Evolutionary conservation across 2,329 filamentous ascomycete species (phyloP), one percentile per base, ranked within the genome.

Genomic region (Aureobasidium sp.): DNA sequence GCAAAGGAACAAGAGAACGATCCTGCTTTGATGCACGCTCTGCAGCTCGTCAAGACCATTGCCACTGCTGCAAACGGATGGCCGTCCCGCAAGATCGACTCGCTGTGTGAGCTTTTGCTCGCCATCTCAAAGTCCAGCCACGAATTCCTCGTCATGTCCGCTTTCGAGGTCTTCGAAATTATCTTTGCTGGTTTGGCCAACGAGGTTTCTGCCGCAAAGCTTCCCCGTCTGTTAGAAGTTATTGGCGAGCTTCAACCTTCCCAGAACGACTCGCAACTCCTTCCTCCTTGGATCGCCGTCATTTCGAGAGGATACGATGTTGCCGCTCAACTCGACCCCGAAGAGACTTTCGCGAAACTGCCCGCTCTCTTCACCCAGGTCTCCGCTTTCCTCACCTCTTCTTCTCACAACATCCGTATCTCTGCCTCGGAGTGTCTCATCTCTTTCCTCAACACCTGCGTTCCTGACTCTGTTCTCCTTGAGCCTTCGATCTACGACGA

Each of bases 91-190:
- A 96, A 96, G 77, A 96, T 97, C 60, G 94, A 99, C 76, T 81
- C 88, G 2, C 79, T 99, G 37, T 97, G 92, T 74, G 92, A 97
- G 74, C 78, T 96, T 59, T 78, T 99, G 62, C 84, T 99, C 67
- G 86, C 86, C 67, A 96, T 97, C 64, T 93, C 93, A 34, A 87
- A 87, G 70, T 92, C 89, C 10, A 94, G 86, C 73, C 97, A 95
- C 73, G 92, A 97, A 72, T 96, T 93, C 73, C 87, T 99, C 80
- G 96, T 92, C 36, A 95, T 97, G 87, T 88, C 90, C 11, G 89
- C 92, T 0, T 97, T 99, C 68, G 93, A 97, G 66, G 93, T 97
- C 4, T 99, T 99, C 69, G 94, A 99, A 74, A 88, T 96, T 73
- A 96, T 97, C 48, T 97, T 99, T 67, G 88, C 89, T 68, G 89